Evolutionary conservation across 768 basidiomycete species (phyloP), one percentile per base, ranked within the genome.

Genomic region (Lactarius hengduanensis): DNA sequence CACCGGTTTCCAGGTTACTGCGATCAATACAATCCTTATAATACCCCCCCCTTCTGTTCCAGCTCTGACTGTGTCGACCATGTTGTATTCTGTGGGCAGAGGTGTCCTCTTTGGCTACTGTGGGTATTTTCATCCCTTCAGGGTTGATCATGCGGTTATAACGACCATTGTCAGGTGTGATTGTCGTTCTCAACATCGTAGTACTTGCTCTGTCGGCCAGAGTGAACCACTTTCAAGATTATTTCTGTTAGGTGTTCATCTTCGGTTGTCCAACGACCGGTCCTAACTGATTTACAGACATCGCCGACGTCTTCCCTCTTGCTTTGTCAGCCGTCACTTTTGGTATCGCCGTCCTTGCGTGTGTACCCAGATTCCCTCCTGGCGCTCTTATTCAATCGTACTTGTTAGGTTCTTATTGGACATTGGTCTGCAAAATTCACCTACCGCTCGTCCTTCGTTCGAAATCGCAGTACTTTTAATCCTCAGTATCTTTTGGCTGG

Each of bases 281-380:
- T 43, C 26, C 30, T 53, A 40, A 36, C 36, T 50, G 64, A 65
- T 70, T 34, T 20, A 20, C 68, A 86, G 85, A 81, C 72, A 75
- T 83, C 56, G 86, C 86, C 6, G 85, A 86, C 74, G 73, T 84
- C 28, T 85, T 86, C 72, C 86, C 86, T n/a, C 76, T 86, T 62
- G 80, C 77, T n/a, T 79, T 87, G 43, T 85, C 85, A 36, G 82
- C 85, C 71, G 72, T 78, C 59, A 84, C 84, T 2, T 71, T 84
- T 36, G 73, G 80, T 40, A 63, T 84, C 36, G 72, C 86, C 43
- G 70, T 78, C 38, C 36, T 76, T 45, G 74, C 80, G 86, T 85
- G 64, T 63, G 83, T 74, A 32, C 13, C 45, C 20, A 30, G 8
- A 53, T 53, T 26, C 53, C 65, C 56, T 13, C 4, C 2, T 28